Base-by-base conservation (phyloP, 2,329 filamentous ascomycete species). In the Fusarium succisae region DNA sequence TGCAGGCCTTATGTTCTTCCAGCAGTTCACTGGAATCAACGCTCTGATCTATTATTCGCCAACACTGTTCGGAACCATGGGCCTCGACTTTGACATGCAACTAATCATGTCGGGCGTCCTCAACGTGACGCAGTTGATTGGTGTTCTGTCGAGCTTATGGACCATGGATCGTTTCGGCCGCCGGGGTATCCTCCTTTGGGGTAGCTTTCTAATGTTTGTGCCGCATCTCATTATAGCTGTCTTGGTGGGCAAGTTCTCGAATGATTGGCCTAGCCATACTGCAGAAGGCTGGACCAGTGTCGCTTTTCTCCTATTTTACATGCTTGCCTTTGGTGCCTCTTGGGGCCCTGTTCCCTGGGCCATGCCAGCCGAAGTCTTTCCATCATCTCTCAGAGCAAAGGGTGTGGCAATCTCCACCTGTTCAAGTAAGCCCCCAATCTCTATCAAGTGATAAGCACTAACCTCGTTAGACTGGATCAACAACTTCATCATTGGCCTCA, bases 371-470 rank as follows among this genome's bases (percentile, higher is more conserved):
- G 91, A 93, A 76, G 88, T 92, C 15, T 93, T 92, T 78, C 88
- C 91, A 0, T 86, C 86, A 1, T 88, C 87, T 5, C 82, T 91
- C 2, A 84, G 91, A 15, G 89, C 90, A 3, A 92, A 93, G 78
- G 91, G 91, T 32, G 88, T 91, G 6, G 88, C 90, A 1, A 82
- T 91, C 17, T 87, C 87, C 0, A 90, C 89, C 0, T 88, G 85
- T 68, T 87, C 86, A 4, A 91, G 77, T 80, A 79, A 45, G 74
- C 70, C 3, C 4, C 18, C 14, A 3, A 8, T 7, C 1, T 3
- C 1, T 20, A 13, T 5, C 12, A 8, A 7, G 11, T 6, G 4
- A 5, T 22, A 37, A 11, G 26, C 15, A 35, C 62, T 70, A 59
- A 70, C 30, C 22, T 11, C 12, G 4, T 10, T 35, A 79, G 78